Percentiles rank a stretch among this genome's conserved stretches.
Conservation (phyloP, 1,284 basidiomycete species). For the Apiotrichum mycotoxinovorans region DNA sequence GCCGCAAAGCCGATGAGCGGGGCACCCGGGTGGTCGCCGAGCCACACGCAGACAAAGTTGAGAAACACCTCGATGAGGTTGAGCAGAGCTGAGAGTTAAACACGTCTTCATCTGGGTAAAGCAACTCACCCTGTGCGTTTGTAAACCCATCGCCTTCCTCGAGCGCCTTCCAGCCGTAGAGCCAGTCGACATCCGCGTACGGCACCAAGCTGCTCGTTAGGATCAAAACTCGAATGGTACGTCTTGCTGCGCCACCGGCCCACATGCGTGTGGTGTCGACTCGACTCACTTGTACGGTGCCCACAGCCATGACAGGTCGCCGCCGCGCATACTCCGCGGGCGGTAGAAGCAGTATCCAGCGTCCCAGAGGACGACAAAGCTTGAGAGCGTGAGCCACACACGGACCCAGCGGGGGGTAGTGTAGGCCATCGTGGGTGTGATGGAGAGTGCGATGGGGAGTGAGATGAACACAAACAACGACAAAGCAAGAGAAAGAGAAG, state of each 20-base stretch:
- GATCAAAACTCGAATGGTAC: no score
- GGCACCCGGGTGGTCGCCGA: conserved; percentile 54
- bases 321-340: conserved; percentile 66
- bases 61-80: conserved; percentile 75
- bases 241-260: no score
- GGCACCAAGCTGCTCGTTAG: conserved; percentile 26
- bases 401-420: conserved; percentile 59
- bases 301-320: conserved; percentile 86
- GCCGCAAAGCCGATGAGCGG: conserved; percentile 71
- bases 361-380: conserved; percentile 57
- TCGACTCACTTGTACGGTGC: conserved; percentile 60
- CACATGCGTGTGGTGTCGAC: no score
- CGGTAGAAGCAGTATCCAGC: conserved; percentile 67
- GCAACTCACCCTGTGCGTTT: conserved; percentile 69
- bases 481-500: conserved; percentile 1
- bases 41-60: conserved; percentile 71
- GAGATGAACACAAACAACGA: no score
- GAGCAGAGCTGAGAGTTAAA: conserved; percentile 58
- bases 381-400: conserved; percentile 64
- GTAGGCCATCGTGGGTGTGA: conserved; percentile 12
- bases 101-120: background rate
- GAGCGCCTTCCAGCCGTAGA: conserved; percentile 67
- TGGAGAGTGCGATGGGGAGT: background rate
- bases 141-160: conserved; percentile 72
- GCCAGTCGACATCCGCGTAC: conserved; percentile 59